phyloP scores from a whole-genome alignment of 2,329 filamentous ascomycete genomes.

The Ophiosphaerella herpotricha region DNA sequence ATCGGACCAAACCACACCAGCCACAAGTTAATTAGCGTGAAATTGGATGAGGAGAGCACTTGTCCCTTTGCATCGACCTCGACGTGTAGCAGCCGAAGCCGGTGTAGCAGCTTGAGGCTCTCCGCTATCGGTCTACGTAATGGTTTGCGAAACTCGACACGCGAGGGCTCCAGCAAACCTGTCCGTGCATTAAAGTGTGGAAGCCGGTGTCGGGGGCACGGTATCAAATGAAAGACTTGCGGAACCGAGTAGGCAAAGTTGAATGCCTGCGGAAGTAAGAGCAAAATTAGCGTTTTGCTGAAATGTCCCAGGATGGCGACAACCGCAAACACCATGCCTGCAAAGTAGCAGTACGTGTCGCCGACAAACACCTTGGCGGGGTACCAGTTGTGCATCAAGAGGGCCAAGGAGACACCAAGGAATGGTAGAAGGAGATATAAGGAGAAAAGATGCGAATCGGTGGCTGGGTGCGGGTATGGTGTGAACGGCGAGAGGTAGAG shows the following conservation, averaged over 20 bases:
- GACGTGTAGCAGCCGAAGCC: conserved; percentile 70
- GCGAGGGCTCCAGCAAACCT: conserved; percentile 83
- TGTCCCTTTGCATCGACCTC: conserved; percentile 68
- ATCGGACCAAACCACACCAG: conserved; percentile 92
- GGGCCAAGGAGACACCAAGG: conserved; percentile 84
- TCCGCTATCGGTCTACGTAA: conserved; percentile 67
- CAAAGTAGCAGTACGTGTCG: conserved; percentile 99
- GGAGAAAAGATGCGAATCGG: conserved; percentile 93
- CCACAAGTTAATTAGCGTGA: conserved; percentile 95
- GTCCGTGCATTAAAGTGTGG: conserved; percentile 86
- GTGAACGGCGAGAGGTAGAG: conserved; percentile 79
- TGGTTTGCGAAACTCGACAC: conserved; percentile 75
- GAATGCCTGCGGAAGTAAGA: conserved; percentile 92
- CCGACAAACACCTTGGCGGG: conserved; percentile 94
- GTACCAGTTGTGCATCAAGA: conserved; percentile 93
- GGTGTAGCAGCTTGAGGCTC: conserved; percentile 69
- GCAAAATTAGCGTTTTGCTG: conserved; percentile 89
- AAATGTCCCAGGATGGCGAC: conserved; percentile 97
- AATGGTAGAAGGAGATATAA: conserved; percentile 94
- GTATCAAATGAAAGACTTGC: conserved; percentile 86
- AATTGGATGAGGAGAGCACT: conserved; percentile 81
- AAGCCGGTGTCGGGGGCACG: conserved; percentile 89
- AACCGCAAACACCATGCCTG: conserved; percentile 97
- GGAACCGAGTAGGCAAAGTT: conserved; percentile 95
- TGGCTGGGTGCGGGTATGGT: conserved; percentile 85